Evolutionary conservation across 441 rosid genomes (phyloP), one percentile per base, ranked within the genome.

Genomic region (Viola pubescens): DNA sequence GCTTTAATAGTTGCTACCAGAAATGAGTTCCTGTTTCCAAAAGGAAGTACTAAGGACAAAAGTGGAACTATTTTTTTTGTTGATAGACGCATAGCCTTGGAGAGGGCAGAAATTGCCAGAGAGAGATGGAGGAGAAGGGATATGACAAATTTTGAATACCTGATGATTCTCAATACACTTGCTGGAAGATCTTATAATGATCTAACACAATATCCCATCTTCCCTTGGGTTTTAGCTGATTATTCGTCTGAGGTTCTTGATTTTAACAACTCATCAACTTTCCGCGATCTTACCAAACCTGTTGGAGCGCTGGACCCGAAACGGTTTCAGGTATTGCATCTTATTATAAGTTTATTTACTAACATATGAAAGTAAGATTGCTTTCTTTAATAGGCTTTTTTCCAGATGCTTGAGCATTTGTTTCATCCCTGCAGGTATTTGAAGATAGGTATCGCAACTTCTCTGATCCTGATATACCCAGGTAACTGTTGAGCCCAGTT

Each of bases 381-480:
- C 48, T 51, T 58, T 57, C 12, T 11, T 54, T 8, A 44, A 41
- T 52, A 37, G 14, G 63, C 51, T 67, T 71, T 58, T 68, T 41
- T 43, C 12, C 34, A 48, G 70, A 57, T 41, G 34, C 34, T 9
- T 64, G 71, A 60, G 59, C 47, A 39, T 65, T 56, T 68, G 50
- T 49, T 63, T 76, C 38, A 68, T 64, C 59, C 41, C 38, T 70
- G 45, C 79, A 94, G 99, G 81, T 88, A 52, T 94, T 91, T 63
- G 97, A 94, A 84, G 97, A 94, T 66, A 83, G 99, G 79, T 94
- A 88, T 71, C 76, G 77, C 58, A 94, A 81, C 79, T 94, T 94
- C 72, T 87, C 89, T 62, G 99, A 94, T 80, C 99, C 99, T 45
- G 99, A 94, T 72, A 94, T 94, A 78, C 99, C 99, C 41, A 94